Percentiles rank a stretch among this genome's conserved stretches.
Conservation (phyloP, 2,329 filamentous ascomycete genomes). For the Fusarium chaquense region DNA sequence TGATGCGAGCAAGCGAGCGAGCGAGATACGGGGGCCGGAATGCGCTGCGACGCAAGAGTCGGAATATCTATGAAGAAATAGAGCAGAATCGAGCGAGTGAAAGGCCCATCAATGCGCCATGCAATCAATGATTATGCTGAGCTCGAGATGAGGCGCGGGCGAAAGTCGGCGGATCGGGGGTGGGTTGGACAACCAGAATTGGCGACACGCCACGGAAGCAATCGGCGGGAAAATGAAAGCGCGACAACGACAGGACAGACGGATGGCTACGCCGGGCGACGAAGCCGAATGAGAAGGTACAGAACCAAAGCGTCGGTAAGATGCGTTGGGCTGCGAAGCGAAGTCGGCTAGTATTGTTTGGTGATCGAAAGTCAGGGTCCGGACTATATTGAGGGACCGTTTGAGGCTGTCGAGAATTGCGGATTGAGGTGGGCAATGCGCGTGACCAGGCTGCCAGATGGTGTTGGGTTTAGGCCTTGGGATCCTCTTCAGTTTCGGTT, state of each 20-base stretch:
- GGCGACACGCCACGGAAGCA: constrained; percentile 46
- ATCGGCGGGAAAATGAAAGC: constrained; percentile 35
- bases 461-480: constrained; percentile 49
- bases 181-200: constrained; percentile 35
- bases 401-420: constrained; percentile 51
- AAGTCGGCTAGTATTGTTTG: constrained; percentile 4
- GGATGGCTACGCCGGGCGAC: constrained; percentile 34
- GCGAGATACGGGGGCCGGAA: constrained; percentile 19
- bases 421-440: constrained; percentile 54
- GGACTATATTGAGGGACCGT: constrained; percentile 45
- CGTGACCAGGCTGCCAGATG: constrained; percentile 53
- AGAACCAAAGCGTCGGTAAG: constrained; percentile 25
- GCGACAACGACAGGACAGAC: constrained; percentile 31
- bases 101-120: constrained; percentile 51
- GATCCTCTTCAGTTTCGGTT: constrained; percentile 23
- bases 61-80: constrained; percentile 22
- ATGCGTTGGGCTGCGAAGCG: background rate
- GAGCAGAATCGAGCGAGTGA: constrained; percentile 37
- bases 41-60: constrained; percentile 38
- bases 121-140: constrained; percentile 45
- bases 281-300: constrained; percentile 9
- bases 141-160: constrained; percentile 30
- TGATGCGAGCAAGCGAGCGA: background rate
- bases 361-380: constrained; percentile 33
- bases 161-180: constrained; percentile 35